Percentiles rank a stretch among this genome's conserved stretches.
phyloP scores from a whole-genome alignment of 495 filamentous ascomycete species.

The Trichoderma virens region DNA sequence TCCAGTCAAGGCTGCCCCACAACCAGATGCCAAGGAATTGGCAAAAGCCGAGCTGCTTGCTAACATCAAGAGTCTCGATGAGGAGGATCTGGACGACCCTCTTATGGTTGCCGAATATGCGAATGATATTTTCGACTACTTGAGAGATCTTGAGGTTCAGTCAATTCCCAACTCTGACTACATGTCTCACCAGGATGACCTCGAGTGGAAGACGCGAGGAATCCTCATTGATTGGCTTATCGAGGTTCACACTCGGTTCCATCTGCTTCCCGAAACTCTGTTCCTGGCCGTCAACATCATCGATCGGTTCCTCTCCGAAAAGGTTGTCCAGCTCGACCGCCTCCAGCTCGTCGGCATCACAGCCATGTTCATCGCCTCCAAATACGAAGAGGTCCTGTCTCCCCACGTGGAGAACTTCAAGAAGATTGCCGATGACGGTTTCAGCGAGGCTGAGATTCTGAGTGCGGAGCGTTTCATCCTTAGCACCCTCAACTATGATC shows the following conservation, averaged over 20 bases:
- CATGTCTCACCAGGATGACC: constrained; percentile 84
- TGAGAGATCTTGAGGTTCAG: constrained; percentile 73
- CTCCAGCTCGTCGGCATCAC: constrained; percentile 95
- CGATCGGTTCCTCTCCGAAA: constrained; percentile 89
- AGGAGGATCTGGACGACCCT: constrained; percentile 84
- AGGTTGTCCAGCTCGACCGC: constrained; percentile 89
- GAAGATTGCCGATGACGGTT: constrained; percentile 93
- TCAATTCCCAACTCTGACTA: constrained; percentile 88
- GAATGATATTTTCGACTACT: constrained; percentile 93
- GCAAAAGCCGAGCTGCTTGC: constrained; percentile 15
- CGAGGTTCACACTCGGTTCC: constrained; percentile 95
- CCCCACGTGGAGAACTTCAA: constrained; percentile 96
- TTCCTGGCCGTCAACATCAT: constrained; percentile 98
- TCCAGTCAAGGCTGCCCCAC: constrained; percentile 15
- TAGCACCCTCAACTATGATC: constrained; percentile 84
- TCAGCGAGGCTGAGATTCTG: constrained; percentile 92
- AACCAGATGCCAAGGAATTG: constrained; percentile 21
- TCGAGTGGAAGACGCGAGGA: constrained; percentile 98
- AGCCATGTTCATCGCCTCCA: constrained; percentile 98
- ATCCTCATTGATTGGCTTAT: constrained; percentile 98
- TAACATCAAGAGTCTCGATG: constrained; percentile 61
- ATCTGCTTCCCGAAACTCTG: constrained; percentile 92
- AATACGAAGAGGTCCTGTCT: constrained; percentile 96
- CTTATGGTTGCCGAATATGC: constrained; percentile 98
- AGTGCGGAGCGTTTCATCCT: constrained; percentile 92